Evolutionary conservation across 805 yeast genomes (phyloP).

Genomic region (Candida sakaeoensis): DNA sequence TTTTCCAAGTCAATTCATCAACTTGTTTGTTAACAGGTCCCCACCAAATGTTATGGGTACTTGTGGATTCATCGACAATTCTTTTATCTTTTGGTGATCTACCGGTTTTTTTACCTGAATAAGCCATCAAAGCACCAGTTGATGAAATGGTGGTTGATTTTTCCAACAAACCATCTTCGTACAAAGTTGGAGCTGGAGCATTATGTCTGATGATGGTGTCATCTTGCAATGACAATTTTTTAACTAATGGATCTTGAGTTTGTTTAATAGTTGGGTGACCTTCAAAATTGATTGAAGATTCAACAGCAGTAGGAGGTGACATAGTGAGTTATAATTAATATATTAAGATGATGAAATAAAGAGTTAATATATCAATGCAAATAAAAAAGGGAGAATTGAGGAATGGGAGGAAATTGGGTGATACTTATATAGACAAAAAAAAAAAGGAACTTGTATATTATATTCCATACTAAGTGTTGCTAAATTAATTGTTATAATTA

Average conservation of each 20-base stretch:
- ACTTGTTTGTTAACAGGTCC: slow-evolving; percentile 97
- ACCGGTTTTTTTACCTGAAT: slow-evolving; percentile 94
- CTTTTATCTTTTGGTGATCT: slow-evolving; percentile 98
- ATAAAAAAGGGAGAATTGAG: neutral
- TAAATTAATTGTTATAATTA: neutral
- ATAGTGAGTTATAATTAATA: too few relatives aligned
- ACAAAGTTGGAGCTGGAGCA: slow-evolving; percentile 86
- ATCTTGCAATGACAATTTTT: slow-evolving; percentile 45
- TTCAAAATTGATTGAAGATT: slow-evolving; percentile 40
- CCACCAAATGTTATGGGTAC: slow-evolving; percentile 92
- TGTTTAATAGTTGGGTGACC: slow-evolving; percentile 38
- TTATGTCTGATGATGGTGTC: slow-evolving; percentile 79
- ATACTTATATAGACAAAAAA: neutral
- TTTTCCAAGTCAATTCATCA: slow-evolving; percentile 90
- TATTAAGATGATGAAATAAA: too few relatives aligned
- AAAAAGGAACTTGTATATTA: neutral
- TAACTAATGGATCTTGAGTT: slow-evolving; percentile 38
- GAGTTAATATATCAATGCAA: neutral
- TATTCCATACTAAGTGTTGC: neutral
- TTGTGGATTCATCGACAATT: slow-evolving; percentile 90
- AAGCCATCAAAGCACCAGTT: slow-evolving; percentile 93
- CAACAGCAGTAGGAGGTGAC: slow-evolving; percentile 46
- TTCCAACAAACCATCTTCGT: slow-evolving; percentile 92
- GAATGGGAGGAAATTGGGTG: neutral
- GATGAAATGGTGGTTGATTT: slow-evolving; percentile 87